A percentile compares a stretch with the other conserved stretches of the same genome.
Evolutionary conservation across 2,329 filamentous ascomycete species (phyloP).

Genomic region (Grosmannia clavigera): DNA sequence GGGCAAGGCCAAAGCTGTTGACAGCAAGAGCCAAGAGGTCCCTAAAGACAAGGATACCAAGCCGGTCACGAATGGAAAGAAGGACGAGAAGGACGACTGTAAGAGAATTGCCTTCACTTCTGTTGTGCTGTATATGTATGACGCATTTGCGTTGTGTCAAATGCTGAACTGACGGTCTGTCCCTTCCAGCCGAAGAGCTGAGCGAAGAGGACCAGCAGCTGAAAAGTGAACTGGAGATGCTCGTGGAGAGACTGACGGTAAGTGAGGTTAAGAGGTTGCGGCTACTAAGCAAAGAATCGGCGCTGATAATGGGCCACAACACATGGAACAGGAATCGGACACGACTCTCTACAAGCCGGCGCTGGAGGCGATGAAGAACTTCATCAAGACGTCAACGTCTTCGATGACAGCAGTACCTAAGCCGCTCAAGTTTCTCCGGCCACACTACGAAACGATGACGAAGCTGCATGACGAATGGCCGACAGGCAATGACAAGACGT

Average conservation of each 20-base stretch:
- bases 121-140: constrained; percentile 5
- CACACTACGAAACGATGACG: constrained; percentile 84
- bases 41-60: constrained; percentile 61
- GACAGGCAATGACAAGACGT: constrained; percentile 70
- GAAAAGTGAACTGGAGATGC: constrained; percentile 95
- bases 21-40: constrained; percentile 47
- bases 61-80: constrained; percentile 58
- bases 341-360: constrained; percentile 80
- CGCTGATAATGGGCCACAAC: background rate
- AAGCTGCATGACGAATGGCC: constrained; percentile 86
- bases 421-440: constrained; percentile 92
- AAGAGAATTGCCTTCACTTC: constrained; percentile 12
- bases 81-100: constrained; percentile 51
- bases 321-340: constrained; percentile 60
- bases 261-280: background rate
- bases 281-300: background rate
- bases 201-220: constrained; percentile 97
- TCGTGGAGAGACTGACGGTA: constrained; percentile 89
- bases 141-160: background rate
- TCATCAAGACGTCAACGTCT: constrained; percentile 97
- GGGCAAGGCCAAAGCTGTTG: constrained; percentile 86
- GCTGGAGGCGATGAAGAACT: constrained; percentile 91
- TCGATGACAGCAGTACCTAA: constrained; percentile 99
- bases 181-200: constrained; percentile 59
- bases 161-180: background rate